Conservation (phyloP, 1,139 yeast genomes). For the Yamadazyma taylorii region DNA sequence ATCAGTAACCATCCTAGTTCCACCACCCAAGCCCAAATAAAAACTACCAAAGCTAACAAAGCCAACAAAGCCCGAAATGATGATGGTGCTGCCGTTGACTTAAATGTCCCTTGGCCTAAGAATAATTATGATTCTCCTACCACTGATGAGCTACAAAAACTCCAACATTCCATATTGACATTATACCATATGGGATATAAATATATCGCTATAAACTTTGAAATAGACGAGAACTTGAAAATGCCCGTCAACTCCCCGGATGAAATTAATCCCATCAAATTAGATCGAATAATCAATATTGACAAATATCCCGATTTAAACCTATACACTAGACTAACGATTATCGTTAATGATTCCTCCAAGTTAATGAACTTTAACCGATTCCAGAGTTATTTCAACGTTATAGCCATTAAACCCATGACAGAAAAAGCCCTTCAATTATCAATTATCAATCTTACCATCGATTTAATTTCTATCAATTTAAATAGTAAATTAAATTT, state of each 20-base stretch:
- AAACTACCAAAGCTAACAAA: neutral
- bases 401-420: slow-evolving; percentile 78
- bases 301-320: slow-evolving; percentile 37
- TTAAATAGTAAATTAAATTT: slow-evolving; percentile 68
- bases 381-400: slow-evolving; percentile 65
- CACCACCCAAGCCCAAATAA: no score
- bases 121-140: slow-evolving; percentile 45
- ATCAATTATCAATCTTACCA: slow-evolving; percentile 69
- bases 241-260: slow-evolving; percentile 47
- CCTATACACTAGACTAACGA: slow-evolving; percentile 71
- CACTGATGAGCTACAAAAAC: slow-evolving; percentile 36
- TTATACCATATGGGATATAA: slow-evolving; percentile 66
- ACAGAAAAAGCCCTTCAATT: slow-evolving; percentile 78
- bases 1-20: no score
- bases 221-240: slow-evolving; percentile 54
- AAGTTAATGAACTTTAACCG: slow-evolving; percentile 71
- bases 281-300: slow-evolving; percentile 19
- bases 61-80: neutral
- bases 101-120: slow-evolving; percentile 84
- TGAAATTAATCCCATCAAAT: slow-evolving; percentile 41
- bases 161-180: slow-evolving; percentile 56
- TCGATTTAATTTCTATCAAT: slow-evolving; percentile 78
- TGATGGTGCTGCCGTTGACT: slow-evolving; percentile 51
- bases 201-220: slow-evolving; percentile 71
- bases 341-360: slow-evolving; percentile 74